Evolutionary conservation across 768 basidiomycete species (phyloP).

Genomic region (Naematelia aurantialba): DNA sequence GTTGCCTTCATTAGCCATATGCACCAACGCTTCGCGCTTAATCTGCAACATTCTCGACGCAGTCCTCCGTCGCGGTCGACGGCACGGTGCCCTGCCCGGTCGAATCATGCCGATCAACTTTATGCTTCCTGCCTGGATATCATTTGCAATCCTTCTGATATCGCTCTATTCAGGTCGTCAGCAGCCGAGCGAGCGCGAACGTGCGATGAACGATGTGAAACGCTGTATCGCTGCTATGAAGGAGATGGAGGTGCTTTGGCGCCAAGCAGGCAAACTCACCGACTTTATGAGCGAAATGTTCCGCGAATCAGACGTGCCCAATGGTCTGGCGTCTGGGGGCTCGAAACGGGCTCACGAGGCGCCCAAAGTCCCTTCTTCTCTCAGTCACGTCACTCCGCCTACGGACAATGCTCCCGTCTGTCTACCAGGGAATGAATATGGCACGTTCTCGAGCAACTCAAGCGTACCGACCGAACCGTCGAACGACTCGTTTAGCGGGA

Average conservation of each 20-base stretch:
- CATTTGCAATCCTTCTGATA: conserved; percentile 61
- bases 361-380: neutral
- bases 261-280: conserved; percentile 46
- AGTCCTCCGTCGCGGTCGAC: conserved; percentile 55
- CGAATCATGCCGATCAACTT: conserved; percentile 49
- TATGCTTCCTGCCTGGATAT: conserved; percentile 52
- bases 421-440: neutral
- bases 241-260: conserved; percentile 49
- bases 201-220: conserved; percentile 62
- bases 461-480: neutral
- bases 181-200: conserved; percentile 53
- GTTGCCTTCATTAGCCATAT: conserved; percentile 70
- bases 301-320: neutral
- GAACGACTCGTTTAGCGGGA: neutral
- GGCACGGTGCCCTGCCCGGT: conserved; percentile 45
- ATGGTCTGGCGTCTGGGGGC: neutral
- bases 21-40: conserved; percentile 76
- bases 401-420: neutral
- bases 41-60: conserved; percentile 68
- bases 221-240: conserved; percentile 60
- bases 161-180: conserved; percentile 62
- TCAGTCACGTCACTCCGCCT: neutral
- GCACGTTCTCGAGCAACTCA: neutral
- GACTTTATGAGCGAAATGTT: conserved; percentile 33
- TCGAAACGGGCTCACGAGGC: neutral